These are phyloP conservation scores for Yamadazyma taylorii DNA, from an alignment of 1,139 yeast species.

Conservation along the genomic window DNA sequence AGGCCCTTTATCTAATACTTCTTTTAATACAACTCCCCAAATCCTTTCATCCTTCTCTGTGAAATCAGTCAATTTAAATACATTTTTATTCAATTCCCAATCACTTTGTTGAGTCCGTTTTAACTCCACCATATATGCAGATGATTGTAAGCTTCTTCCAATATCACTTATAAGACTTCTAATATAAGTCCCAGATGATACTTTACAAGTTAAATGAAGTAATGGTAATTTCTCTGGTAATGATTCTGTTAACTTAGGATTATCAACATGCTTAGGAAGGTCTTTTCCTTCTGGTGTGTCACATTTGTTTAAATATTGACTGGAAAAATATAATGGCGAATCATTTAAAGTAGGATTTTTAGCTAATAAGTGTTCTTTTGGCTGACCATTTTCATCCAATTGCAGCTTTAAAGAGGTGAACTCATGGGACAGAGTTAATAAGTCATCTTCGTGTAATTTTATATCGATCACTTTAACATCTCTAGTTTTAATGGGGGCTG, in stretches of 20 bases:
- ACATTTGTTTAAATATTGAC: slow-evolving; percentile 47
- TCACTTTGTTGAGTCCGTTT: slow-evolving; percentile 75
- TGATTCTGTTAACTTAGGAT: slow-evolving; percentile 10
- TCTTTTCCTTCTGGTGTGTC: slow-evolving; percentile 40
- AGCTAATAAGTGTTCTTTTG: slow-evolving; percentile 45
- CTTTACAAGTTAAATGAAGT: slow-evolving; percentile 71
- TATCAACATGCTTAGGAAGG: slow-evolving; percentile 25
- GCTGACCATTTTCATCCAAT: slow-evolving; percentile 51
- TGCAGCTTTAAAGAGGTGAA: slow-evolving; percentile 53
- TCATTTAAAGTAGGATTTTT: slow-evolving; percentile 64
- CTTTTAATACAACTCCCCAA: slow-evolving; percentile 67
- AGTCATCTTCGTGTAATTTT: slow-evolving; percentile 51
- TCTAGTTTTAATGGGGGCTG: slow-evolving; percentile 75
- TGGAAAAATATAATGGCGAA: slow-evolving; percentile 59
- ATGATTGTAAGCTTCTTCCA: slow-evolving; percentile 76
- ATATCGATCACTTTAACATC: slow-evolving; percentile 62
- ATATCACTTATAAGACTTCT: slow-evolving; percentile 87
- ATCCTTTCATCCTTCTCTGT: slow-evolving; percentile 52
- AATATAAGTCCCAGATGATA: slow-evolving; percentile 94
- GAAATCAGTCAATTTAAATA: slow-evolving; percentile 67
- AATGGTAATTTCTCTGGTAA: slow-evolving; percentile 45
- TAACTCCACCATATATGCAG: slow-evolving; percentile 88
- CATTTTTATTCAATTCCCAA: slow-evolving; percentile 75
- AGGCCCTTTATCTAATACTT: slow-evolving; percentile 44
- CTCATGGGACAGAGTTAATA: slow-evolving; percentile 55